These are phyloP conservation scores for Spirogloea muscicola DNA, from an alignment of 139 green algal genomes.

Conservation along the genomic window DNA sequence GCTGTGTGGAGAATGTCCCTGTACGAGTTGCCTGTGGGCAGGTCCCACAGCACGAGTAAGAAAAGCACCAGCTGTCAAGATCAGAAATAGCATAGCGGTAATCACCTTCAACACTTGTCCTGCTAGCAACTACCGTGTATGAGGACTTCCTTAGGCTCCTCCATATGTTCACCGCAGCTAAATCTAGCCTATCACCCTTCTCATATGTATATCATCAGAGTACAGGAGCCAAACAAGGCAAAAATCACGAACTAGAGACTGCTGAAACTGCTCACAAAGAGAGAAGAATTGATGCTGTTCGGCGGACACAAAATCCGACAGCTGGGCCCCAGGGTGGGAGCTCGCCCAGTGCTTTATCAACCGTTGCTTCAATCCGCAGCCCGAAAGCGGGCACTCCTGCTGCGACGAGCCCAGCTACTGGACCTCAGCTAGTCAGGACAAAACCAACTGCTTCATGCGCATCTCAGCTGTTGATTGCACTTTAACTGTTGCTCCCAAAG, in stretches of 20 bases:
- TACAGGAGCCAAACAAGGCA: too few relatives aligned
- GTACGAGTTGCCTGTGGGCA: constrained; percentile 4
- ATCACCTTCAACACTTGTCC: neutral
- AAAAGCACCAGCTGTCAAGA: neutral
- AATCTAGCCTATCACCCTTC: too few relatives aligned
- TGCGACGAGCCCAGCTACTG: neutral
- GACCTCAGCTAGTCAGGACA: too few relatives aligned
- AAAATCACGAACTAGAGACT: neutral
- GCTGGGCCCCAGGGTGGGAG: neutral
- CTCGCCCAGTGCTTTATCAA: too few relatives aligned
- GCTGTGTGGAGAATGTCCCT: constrained; percentile 2
- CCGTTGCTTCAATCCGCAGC: neutral
- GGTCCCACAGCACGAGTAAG: too few relatives aligned
- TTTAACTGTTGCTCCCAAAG: too few relatives aligned
- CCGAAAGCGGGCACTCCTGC: neutral
- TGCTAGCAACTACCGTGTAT: too few relatives aligned
- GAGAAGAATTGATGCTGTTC: constrained; percentile 20
- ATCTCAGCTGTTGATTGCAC: too few relatives aligned
- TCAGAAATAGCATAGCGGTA: neutral
- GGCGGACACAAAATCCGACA: constrained; percentile 4
- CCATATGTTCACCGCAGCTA: too few relatives aligned
- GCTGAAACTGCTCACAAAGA: constrained; percentile 25
- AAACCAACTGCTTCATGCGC: too few relatives aligned
- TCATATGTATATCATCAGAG: too few relatives aligned
- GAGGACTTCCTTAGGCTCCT: too few relatives aligned